These are phyloP conservation scores for Kodamaea ohmeri DNA, from an alignment of 1,139 yeast species.

Conservation along the genomic window DNA sequence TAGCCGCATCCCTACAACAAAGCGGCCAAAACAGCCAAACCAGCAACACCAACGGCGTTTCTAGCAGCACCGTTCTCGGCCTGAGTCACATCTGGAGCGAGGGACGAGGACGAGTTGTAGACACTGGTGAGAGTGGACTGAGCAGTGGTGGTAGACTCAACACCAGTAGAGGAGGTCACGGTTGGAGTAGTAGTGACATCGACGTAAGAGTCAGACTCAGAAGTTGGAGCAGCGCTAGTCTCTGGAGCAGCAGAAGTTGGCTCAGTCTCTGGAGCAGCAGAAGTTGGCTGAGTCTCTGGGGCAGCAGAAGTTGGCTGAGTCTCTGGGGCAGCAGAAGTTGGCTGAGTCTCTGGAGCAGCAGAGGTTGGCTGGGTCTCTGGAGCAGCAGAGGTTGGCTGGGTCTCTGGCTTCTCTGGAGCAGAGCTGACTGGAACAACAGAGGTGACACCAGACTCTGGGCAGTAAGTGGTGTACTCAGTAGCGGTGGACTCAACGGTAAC, in stretches of 20 bases:
- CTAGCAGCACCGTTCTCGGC: slow-evolving; percentile 32
- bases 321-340: too few relatives aligned
- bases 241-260: slow-evolving; percentile 11
- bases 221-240: slow-evolving; percentile 13
- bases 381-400: slow-evolving; percentile 8
- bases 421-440: slow-evolving; percentile 11
- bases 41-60: slow-evolving; percentile 38
- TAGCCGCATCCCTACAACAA: slow-evolving; percentile 43
- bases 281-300: slow-evolving; percentile 14
- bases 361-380: slow-evolving; percentile 9
- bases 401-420: too few relatives aligned
- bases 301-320: neutral
- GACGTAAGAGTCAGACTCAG: slow-evolving; percentile 19
- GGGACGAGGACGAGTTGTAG: slow-evolving; percentile 19
- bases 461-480: slow-evolving; percentile 49
- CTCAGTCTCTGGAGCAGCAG: slow-evolving; percentile 13
- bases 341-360: slow-evolving; percentile 14
- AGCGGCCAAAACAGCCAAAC: slow-evolving; percentile 46
- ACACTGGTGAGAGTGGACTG: slow-evolving; percentile 34
- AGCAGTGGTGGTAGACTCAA: slow-evolving; percentile 32
- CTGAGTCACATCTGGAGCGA: slow-evolving; percentile 18
- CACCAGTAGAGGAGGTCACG: slow-evolving; percentile 35
- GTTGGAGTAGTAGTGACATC: slow-evolving; percentile 32
- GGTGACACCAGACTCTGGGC: slow-evolving; percentile 32
- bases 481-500: slow-evolving; percentile 27